Percentiles rank a stretch among this genome's conserved stretches.
These are phyloP conservation scores for Bryoglossum gracile DNA, from an alignment of 495 filamentous ascomycete genomes.

Conservation along the genomic window DNA sequence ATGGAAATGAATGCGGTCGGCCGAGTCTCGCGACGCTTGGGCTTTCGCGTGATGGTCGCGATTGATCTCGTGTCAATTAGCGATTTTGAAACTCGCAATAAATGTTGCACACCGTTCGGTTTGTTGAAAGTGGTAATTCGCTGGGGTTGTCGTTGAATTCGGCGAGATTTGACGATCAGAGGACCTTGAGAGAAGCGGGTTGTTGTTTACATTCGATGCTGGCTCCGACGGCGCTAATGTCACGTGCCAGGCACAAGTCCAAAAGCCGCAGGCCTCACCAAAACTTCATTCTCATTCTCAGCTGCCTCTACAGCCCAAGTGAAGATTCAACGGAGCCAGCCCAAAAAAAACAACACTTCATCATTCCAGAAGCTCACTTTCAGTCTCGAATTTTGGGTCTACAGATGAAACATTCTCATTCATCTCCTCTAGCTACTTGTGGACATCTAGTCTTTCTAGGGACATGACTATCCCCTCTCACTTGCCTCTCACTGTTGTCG, in stretches of 20 bases:
- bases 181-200: constrained; percentile 8
- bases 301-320: no score
- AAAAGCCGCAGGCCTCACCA: no score
- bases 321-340: background rate
- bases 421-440: no score
- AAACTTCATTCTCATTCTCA: no score
- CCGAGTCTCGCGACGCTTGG: constrained; percentile 6
- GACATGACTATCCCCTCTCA: no score
- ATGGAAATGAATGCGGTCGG: constrained; percentile 2
- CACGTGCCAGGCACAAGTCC: no score
- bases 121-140: constrained; percentile 1
- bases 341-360: no score
- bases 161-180: constrained; percentile 7
- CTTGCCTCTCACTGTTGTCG: background rate
- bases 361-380: no score
- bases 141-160: constrained; percentile 12
- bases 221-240: constrained; percentile 1
- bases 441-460: no score
- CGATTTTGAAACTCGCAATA: background rate
- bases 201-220: constrained; percentile 19
- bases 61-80: constrained; percentile 20
- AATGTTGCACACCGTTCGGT: background rate
- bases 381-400: no score
- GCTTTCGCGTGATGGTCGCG: constrained; percentile 5
- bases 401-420: no score